These are phyloP conservation scores for Leishmania major DNA, from an alignment of 208 protist genomes.

Conservation along the genomic window DNA sequence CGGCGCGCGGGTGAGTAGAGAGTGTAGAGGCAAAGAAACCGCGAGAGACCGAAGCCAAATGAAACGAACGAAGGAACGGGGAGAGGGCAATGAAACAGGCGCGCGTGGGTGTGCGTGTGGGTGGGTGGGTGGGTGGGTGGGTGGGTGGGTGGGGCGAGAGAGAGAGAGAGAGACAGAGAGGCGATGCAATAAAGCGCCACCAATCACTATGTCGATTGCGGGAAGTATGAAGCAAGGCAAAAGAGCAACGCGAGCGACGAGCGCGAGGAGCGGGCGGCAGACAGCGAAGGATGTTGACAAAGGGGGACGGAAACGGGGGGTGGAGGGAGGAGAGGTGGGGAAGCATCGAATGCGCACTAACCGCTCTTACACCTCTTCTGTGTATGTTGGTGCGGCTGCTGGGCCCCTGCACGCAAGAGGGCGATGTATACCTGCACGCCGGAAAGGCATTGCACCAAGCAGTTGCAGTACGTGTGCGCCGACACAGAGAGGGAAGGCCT, in stretches of 20 bases:
- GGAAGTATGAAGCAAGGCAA: not conserved
- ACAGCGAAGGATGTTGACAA: not conserved
- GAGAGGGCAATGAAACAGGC: not conserved
- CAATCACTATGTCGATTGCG: not conserved
- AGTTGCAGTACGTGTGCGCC: not conserved
- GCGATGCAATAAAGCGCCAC: not conserved
- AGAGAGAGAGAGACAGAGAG: not conserved
- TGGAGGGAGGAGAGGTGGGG: not conserved
- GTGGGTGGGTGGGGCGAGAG: too few relatives aligned
- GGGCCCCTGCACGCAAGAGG: not conserved
- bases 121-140: too few relatives aligned
- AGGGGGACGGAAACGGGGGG: not conserved
- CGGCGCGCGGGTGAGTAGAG: not conserved
- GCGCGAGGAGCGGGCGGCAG: not conserved
- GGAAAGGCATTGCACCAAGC: not conserved
- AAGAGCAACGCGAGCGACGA: not conserved
- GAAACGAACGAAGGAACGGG: not conserved
- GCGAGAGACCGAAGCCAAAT: not conserved
- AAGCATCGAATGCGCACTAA: not conserved
- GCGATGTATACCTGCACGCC: not conserved
- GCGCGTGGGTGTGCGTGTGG: not conserved
- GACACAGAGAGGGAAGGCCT: not conserved
- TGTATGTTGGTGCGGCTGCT: not conserved
- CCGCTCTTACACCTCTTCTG: not conserved
- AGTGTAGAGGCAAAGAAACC: not conserved